A percentile compares a stretch with the other conserved stretches of the same genome.
phyloP scores from a whole-genome alignment of 306 rosid genomes.

The Ormosia semicastrata region DNA sequence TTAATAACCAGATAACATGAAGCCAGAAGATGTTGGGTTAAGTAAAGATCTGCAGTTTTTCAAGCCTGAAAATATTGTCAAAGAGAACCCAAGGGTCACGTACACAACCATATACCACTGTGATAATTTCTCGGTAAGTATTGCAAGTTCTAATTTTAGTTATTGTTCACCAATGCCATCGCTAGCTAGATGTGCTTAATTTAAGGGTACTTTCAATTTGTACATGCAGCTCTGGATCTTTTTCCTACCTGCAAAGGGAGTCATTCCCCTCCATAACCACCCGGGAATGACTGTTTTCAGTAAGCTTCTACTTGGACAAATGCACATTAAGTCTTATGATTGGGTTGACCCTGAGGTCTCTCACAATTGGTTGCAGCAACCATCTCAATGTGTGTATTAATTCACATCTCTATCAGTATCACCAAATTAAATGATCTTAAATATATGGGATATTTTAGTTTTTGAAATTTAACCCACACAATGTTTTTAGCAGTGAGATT shows the following conservation, averaged over 20 bases:
- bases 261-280: slow-evolving; percentile 80
- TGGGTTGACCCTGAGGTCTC: slow-evolving; percentile 37
- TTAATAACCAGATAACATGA: slow-evolving; percentile 46
- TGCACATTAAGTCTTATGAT: slow-evolving; percentile 78
- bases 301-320: slow-evolving; percentile 59
- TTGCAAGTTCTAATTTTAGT: not conserved
- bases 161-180: not conserved
- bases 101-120: slow-evolving; percentile 59
- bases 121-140: slow-evolving; percentile 58
- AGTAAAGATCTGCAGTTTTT: slow-evolving; percentile 47
- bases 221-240: slow-evolving; percentile 49
- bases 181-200: not conserved
- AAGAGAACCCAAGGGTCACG: slow-evolving; percentile 48
- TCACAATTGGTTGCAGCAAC: not conserved
- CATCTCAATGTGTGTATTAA: slow-evolving; percentile 37
- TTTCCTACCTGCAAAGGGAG: slow-evolving; percentile 59
- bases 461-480: not conserved
- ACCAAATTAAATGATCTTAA: not conserved
- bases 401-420: not conserved
- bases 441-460: not conserved
- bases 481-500: slow-evolving; percentile 46
- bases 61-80: slow-evolving; percentile 39
- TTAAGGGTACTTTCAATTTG: not conserved
- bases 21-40: slow-evolving; percentile 64
- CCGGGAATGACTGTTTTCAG: slow-evolving; percentile 87